These are phyloP conservation scores for Apostasia ramifera DNA, from an alignment of 106 monocot genomes.

Conservation along the genomic window DNA sequence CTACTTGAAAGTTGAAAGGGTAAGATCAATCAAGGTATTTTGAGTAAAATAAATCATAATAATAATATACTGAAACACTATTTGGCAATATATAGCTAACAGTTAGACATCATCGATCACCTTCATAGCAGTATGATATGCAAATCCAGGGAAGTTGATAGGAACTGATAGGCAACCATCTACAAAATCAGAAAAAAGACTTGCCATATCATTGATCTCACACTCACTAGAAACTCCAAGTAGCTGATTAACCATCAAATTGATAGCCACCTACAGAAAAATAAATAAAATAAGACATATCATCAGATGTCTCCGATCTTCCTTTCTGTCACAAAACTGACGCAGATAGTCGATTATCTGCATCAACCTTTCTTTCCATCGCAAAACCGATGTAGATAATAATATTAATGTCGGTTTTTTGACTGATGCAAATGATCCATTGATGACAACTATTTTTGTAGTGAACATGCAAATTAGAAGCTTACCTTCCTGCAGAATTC, in stretches of 20 bases:
- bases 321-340: background rate
- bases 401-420: no score
- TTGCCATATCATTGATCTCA: conserved; percentile 31
- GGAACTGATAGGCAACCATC: conserved; percentile 46
- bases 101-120: conserved; percentile 2
- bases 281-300: background rate
- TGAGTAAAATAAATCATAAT: no score
- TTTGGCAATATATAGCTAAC: no score
- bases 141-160: conserved; percentile 33
- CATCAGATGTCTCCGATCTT: no score
- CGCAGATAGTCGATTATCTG: background rate
- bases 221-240: conserved; percentile 29
- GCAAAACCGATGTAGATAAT: no score
- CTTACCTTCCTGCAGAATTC: conserved; percentile 38
- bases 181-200: conserved; percentile 34
- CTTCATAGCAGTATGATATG: conserved; percentile 40
- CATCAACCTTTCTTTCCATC: no score
- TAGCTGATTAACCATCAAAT: conserved; percentile 41
- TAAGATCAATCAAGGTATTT: no score
- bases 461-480: background rate
- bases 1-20: no score
- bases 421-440: background rate
- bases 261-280: conserved; percentile 30
- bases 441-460: background rate
- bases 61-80: no score